A percentile compares a stretch with the other conserved stretches of the same genome.
phyloP scores from a whole-genome alignment of 2,329 filamentous ascomycete species.

The Diatrype stigma region DNA sequence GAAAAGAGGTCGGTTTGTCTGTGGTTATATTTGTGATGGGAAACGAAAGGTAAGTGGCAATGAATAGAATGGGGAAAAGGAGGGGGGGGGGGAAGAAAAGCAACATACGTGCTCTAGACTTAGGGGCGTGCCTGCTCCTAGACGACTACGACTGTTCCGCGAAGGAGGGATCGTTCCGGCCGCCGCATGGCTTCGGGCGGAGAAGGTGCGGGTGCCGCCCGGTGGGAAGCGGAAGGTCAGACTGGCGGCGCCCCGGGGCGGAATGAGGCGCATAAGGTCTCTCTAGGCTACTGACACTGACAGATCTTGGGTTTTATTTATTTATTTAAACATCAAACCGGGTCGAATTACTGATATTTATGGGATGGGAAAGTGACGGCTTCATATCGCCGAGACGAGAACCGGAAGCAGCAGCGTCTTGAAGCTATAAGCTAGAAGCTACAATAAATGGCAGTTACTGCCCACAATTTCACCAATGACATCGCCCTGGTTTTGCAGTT shows the following conservation, averaged over 20 bases:
- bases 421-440: too few species aligned
- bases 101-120: conserved; percentile 58
- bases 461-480: not conserved
- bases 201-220: conserved; percentile 28
- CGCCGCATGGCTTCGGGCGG: conserved; percentile 34
- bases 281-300: not conserved
- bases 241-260: not conserved
- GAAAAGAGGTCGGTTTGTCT: not conserved
- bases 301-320: too few species aligned
- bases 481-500: not conserved
- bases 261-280: conserved; percentile 14
- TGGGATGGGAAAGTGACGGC: too few species aligned
- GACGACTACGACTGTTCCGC: conserved; percentile 34
- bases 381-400: too few species aligned
- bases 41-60: too few species aligned
- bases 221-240: conserved; percentile 25
- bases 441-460: too few species aligned
- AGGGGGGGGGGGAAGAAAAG: not conserved
- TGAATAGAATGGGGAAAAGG: too few species aligned
- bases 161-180: conserved; percentile 17
- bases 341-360: too few species aligned
- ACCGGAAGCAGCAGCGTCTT: too few species aligned
- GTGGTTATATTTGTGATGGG: too few species aligned
- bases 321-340: too few species aligned
- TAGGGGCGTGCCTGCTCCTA: conserved; percentile 33